These are phyloP conservation scores for Effrenium voratum DNA, from an alignment of 73 alveolate species.

Conservation along the genomic window DNA sequence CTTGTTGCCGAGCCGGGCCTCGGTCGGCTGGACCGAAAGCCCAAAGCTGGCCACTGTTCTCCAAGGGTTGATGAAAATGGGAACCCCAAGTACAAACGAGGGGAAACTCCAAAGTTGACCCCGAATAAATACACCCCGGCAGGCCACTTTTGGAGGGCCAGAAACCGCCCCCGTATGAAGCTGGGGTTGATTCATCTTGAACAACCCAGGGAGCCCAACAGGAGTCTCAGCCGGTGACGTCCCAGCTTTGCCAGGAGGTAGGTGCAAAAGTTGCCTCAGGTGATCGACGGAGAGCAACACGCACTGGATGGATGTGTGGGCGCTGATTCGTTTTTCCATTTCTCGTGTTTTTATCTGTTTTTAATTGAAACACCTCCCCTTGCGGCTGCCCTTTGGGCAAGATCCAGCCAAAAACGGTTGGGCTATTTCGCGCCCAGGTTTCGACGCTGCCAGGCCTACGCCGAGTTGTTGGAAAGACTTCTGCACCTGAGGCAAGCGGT, in stretches of 20 bases:
- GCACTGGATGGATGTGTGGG: not conserved
- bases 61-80: no score
- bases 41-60: no score
- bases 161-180: no score
- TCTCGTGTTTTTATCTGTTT: not conserved
- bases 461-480: no score
- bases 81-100: no score
- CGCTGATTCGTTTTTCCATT: not conserved
- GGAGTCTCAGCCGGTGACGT: not conserved
- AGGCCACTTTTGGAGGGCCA: no score
- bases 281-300: not conserved
- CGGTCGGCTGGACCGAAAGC: no score
- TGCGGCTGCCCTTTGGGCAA: not conserved
- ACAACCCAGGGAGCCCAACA: not conserved
- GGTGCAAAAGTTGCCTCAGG: constrained; percentile 26
- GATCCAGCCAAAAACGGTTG: not conserved
- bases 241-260: constrained; percentile 28
- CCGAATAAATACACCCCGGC: no score
- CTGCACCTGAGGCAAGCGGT: no score
- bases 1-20: no score
- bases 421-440: not conserved
- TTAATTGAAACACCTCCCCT: not conserved
- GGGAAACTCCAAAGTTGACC: no score
- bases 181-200: no score
- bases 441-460: not conserved